Base-by-base conservation (phyloP, 192 early-diverging fungal genomes). In the Podila epicladia region DNA sequence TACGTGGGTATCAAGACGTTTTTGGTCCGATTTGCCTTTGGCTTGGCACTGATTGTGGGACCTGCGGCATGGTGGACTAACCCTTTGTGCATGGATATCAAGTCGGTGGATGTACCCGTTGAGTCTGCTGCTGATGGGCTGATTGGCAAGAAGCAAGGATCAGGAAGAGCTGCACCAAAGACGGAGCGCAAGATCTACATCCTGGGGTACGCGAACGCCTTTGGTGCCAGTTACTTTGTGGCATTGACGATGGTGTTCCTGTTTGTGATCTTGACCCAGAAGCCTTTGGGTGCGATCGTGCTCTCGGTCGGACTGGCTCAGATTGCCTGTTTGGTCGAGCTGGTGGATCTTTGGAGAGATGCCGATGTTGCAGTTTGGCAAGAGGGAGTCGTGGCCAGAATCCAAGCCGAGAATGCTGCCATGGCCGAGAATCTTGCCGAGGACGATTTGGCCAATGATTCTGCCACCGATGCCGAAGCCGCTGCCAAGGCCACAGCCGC, bases 221-320 rank as follows among this genome's bases (percentile, higher is more conserved):
- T 89, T 65, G 93, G 94, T n/a, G 83, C 89, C 0, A 85, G 90
- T 4, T 93, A 94, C 71, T 82, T 93, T 65, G 82, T 90, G 9
- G 89, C 93, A 58, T 64, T 84, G 22, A 88, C 87, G 2, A 87
- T 88, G 19, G 68, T 90, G 58, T 94, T 92, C 76, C 71, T 91
- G 68, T 78, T 91, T 33, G 79, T 95, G 69, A 82, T 79, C 35
- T 73, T 94, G 70, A 87, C 92, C 26, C 94, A 95, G 74, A 93
- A 95, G 72, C 95, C 95, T 11, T 89, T 94, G 87, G 95, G 95
- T 17, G 92, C 89, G 13, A 77, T 92, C 32, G 86, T 87, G 82
- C 67, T 91, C 24, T 86, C 84, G 9, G 37, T 85, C 6, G 73
- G 85, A 22, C 48, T 89, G 41, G 62, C 85, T 29, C 75, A 85